Conservation (phyloP, 2,329 filamentous ascomycete genomes). For the Microdochium trichocladiopsis region DNA sequence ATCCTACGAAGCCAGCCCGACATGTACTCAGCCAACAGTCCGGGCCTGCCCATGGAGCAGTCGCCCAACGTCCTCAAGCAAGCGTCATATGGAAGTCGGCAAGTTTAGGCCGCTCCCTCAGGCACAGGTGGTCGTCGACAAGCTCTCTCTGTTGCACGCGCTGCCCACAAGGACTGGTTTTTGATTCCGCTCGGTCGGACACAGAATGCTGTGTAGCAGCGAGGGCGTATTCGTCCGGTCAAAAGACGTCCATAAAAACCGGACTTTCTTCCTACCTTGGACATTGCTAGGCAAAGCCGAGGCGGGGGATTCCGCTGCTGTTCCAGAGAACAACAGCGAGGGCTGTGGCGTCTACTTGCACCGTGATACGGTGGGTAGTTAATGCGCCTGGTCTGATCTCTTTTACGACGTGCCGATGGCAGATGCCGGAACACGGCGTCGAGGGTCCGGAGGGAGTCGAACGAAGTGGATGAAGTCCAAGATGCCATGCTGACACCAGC, state of each 20-base stretch:
- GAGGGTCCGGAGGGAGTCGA: slow-evolving; percentile 24
- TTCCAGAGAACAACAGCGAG: slow-evolving; percentile 18
- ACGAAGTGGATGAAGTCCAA: slow-evolving; percentile 16
- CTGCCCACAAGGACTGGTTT: slow-evolving; percentile 88
- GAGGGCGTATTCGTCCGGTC: slow-evolving; percentile 69
- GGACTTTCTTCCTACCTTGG: slow-evolving; percentile 50
- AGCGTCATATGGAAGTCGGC: slow-evolving; percentile 17
- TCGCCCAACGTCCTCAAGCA: slow-evolving; percentile 16
- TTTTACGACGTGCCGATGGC: slow-evolving; percentile 37
- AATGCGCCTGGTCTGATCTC: slow-evolving; percentile 52
- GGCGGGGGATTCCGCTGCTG: slow-evolving; percentile 28
- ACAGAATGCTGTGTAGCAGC: slow-evolving; percentile 26
- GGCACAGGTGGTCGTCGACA: slow-evolving; percentile 9
- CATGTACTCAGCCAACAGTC: slow-evolving; percentile 5
- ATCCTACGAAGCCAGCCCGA: slow-evolving; percentile 9
- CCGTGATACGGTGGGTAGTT: slow-evolving; percentile 38
- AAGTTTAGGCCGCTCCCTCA: slow-evolving; percentile 9
- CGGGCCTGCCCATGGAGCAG: slow-evolving; percentile 4
- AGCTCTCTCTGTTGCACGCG: slow-evolving; percentile 74
- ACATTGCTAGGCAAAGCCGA: slow-evolving; percentile 35
- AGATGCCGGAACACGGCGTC: slow-evolving; percentile 31
- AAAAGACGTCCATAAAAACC: slow-evolving; percentile 97
- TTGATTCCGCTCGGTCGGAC: slow-evolving; percentile 71
- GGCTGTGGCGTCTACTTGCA: slow-evolving; percentile 40
- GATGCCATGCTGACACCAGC: not conserved